phyloP scores from a whole-genome alignment of 2,329 filamentous ascomycete genomes.

The Paraphoma sp. region DNA sequence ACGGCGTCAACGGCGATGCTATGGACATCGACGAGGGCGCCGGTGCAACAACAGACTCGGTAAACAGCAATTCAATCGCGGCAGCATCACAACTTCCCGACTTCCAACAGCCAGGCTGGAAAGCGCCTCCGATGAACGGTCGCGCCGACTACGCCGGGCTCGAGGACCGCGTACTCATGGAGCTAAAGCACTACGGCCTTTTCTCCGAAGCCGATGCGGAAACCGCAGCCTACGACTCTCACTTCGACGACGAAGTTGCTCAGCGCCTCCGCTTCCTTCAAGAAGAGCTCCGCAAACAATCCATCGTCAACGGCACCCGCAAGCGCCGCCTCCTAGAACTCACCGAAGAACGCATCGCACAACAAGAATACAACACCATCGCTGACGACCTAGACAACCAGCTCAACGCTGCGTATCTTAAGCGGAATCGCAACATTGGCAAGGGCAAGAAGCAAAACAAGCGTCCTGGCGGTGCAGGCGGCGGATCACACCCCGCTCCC shows the following conservation, averaged over 20 bases:
- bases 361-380: slow-evolving; percentile 96
- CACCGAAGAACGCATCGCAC: slow-evolving; percentile 89
- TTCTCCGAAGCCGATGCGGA: slow-evolving; percentile 73
- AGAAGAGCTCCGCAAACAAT: slow-evolving; percentile 78
- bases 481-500: slow-evolving; percentile 65
- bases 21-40: slow-evolving; percentile 56
- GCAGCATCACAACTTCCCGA: slow-evolving; percentile 83
- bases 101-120: slow-evolving; percentile 77
- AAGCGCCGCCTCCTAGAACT: slow-evolving; percentile 87
- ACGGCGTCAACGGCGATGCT: slow-evolving; percentile 58
- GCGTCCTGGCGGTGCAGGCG: slow-evolving; percentile 75
- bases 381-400: slow-evolving; percentile 95
- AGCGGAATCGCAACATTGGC: slow-evolving; percentile 91
- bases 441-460: slow-evolving; percentile 91
- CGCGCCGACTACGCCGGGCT: slow-evolving; percentile 86
- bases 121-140: slow-evolving; percentile 70
- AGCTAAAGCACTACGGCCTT: slow-evolving; percentile 89
- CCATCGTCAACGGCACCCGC: slow-evolving; percentile 86
- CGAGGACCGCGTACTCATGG: slow-evolving; percentile 89
- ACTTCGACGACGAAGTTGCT: slow-evolving; percentile 93
- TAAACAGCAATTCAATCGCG: slow-evolving; percentile 54
- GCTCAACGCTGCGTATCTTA: slow-evolving; percentile 93
- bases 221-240: slow-evolving; percentile 80
- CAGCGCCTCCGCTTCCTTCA: slow-evolving; percentile 88
- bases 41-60: slow-evolving; percentile 38